Evolutionary conservation across 2,329 filamentous ascomycete genomes (phyloP).

Genomic region (Penicillium sp.): DNA sequence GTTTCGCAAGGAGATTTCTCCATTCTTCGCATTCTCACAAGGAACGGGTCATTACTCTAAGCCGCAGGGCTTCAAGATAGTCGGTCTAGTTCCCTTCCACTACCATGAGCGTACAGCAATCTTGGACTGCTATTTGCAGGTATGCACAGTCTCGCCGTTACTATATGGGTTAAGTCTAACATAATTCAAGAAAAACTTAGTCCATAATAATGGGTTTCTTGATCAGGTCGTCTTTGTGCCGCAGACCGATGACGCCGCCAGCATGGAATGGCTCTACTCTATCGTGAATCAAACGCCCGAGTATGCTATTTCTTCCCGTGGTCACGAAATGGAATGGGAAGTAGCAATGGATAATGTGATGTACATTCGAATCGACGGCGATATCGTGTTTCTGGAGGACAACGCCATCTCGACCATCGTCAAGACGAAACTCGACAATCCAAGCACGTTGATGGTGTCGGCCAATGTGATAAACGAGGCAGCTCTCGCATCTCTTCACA

Average conservation of each 20-base stretch:
- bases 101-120: slow-evolving; percentile 34
- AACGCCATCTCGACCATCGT: slow-evolving; percentile 53
- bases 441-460: slow-evolving; percentile 52
- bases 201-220: slow-evolving; percentile 40
- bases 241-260: slow-evolving; percentile 34
- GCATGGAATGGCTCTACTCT: slow-evolving; percentile 38
- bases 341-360: slow-evolving; percentile 27
- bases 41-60: slow-evolving; percentile 30
- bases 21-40: slow-evolving; percentile 33
- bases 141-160: slow-evolving; percentile 6
- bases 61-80: slow-evolving; percentile 35
- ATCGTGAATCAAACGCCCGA: slow-evolving; percentile 28
- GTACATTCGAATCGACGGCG: slow-evolving; percentile 46
- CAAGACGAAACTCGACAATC: slow-evolving; percentile 51
- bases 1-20: slow-evolving; percentile 21
- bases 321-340: slow-evolving; percentile 15
- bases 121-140: slow-evolving; percentile 44
- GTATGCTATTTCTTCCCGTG: slow-evolving; percentile 26
- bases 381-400: slow-evolving; percentile 44
- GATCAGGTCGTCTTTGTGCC: slow-evolving; percentile 46
- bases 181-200: slow-evolving; percentile 35
- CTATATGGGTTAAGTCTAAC: background rate
- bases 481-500: slow-evolving; percentile 54
- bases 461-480: slow-evolving; percentile 59
- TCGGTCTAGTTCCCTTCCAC: slow-evolving; percentile 42